Evolutionary conservation across 2,329 filamentous ascomycete species (phyloP).

Genomic region (Stagonosporopsis rhizophila): DNA sequence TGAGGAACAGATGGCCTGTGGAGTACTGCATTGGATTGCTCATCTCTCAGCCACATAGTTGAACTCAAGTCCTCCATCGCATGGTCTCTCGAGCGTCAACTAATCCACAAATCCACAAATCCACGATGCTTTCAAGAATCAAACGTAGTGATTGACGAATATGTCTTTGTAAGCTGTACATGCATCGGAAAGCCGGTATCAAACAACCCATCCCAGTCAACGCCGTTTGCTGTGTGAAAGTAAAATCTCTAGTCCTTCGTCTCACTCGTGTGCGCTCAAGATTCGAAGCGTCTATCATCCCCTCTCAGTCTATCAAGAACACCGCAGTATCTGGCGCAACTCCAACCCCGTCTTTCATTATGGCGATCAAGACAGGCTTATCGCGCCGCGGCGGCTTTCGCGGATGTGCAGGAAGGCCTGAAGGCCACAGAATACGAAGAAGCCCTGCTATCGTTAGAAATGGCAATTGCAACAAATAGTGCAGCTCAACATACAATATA

Average conservation of each 20-base stretch:
- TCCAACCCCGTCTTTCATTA: too few species aligned
- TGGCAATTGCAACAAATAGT: too few species aligned
- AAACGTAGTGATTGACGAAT: neutral
- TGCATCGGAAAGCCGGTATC: slow-evolving; percentile 12
- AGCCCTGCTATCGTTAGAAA: slow-evolving; percentile 60
- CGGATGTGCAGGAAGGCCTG: slow-evolving; percentile 87
- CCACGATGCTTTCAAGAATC: neutral
- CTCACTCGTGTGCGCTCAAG: neutral
- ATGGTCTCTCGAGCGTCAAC: neutral
- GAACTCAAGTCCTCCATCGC: neutral
- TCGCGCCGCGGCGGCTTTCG: slow-evolving; percentile 82
- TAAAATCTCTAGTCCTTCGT: slow-evolving; percentile 7
- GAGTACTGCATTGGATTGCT: neutral
- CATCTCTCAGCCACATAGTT: neutral
- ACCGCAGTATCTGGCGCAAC: neutral
- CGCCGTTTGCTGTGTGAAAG: slow-evolving; percentile 31
- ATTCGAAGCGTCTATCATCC: neutral
- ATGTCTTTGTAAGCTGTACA: slow-evolving; percentile 11
- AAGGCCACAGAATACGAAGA: slow-evolving; percentile 89
- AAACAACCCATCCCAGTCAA: slow-evolving; percentile 21
- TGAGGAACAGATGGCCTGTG: neutral
- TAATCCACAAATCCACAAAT: neutral
- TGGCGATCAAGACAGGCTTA: slow-evolving; percentile 68
- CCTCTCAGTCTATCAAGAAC: neutral
- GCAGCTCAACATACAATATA: slow-evolving; percentile 73